A percentile compares a stretch with the other conserved stretches of the same genome.
Conservation (phyloP, 495 filamentous ascomycete species). For the Talaromyces ruber region DNA sequence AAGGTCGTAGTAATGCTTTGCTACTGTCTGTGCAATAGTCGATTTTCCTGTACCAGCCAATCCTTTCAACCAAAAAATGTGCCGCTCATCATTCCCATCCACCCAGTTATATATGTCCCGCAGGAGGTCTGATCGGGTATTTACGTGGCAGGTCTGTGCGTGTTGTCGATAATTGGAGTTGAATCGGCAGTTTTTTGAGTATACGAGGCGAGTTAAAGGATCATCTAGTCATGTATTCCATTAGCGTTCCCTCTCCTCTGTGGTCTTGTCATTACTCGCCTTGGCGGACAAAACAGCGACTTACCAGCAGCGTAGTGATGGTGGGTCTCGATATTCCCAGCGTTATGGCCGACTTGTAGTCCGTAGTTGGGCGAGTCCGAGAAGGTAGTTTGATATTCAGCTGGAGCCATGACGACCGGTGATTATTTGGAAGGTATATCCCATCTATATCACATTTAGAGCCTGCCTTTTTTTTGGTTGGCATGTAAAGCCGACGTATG, state of each 20-base stretch:
- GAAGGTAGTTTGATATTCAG: background rate
- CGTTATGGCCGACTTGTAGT: background rate
- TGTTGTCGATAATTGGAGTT: background rate
- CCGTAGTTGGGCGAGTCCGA: background rate
- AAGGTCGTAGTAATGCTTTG: constrained; percentile 8
- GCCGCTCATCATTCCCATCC: background rate
- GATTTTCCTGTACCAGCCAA: constrained; percentile 39
- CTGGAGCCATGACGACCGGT: background rate
- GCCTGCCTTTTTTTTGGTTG: background rate
- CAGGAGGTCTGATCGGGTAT: constrained; percentile 1
- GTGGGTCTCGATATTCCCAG: background rate
- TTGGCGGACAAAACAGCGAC: background rate
- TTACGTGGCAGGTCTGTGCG: background rate
- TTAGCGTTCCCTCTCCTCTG: background rate
- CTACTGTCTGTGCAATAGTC: constrained; percentile 32
- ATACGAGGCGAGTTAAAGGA: background rate
- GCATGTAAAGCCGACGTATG: constrained; percentile 3
- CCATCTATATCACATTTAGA: background rate
- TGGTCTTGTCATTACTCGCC: no score
- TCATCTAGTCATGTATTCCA: background rate
- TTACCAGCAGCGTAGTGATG: background rate
- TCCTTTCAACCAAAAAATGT: constrained; percentile 4
- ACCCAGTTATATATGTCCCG: constrained; percentile 1
- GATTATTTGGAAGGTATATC: background rate
- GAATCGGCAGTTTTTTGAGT: background rate